These are phyloP conservation scores for Monilinia aucupariae DNA, from an alignment of 2,329 filamentous ascomycete species.

Conservation along the genomic window DNA sequence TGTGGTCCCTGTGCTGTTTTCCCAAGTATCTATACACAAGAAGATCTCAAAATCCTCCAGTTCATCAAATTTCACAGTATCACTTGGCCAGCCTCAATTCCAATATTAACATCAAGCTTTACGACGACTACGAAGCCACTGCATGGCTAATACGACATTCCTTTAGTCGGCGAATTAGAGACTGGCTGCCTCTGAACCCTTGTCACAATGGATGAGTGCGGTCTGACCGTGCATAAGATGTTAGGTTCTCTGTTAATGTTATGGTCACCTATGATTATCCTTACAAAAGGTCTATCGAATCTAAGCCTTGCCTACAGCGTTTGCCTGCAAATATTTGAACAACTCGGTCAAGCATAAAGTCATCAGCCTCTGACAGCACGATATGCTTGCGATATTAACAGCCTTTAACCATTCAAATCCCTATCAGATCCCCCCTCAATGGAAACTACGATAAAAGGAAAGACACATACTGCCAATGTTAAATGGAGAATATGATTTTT, in stretches of 20 bases:
- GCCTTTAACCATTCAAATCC: not conserved
- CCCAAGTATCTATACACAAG: not conserved
- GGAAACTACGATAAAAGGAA: constrained; percentile 8
- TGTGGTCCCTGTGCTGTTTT: constrained; percentile 4
- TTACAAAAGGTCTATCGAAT: constrained; percentile 4
- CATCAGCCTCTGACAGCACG: not conserved
- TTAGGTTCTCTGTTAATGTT: constrained; percentile 1
- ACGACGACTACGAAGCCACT: constrained; percentile 13
- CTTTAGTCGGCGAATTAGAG: constrained; percentile 15
- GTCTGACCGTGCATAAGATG: constrained; percentile 15
- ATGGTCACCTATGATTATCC: constrained; percentile 11
- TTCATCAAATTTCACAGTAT: not conserved
- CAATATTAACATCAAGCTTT: constrained; percentile 11
- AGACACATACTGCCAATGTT: not conserved
- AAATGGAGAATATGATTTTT: constrained; percentile 39
- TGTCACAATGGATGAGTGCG: not conserved
- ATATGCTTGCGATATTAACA: not conserved
- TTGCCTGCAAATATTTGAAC: not conserved
- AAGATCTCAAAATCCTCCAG: constrained; percentile 6
- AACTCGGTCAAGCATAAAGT: constrained; percentile 1
- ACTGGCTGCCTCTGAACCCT: constrained; percentile 7
- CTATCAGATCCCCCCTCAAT: constrained; percentile 12
- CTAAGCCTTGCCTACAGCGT: constrained; percentile 7
- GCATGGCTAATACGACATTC: constrained; percentile 16
- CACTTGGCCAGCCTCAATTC: constrained; percentile 11